Conservation (phyloP, 805 yeast species). For the Teunomyces atbi region DNA sequence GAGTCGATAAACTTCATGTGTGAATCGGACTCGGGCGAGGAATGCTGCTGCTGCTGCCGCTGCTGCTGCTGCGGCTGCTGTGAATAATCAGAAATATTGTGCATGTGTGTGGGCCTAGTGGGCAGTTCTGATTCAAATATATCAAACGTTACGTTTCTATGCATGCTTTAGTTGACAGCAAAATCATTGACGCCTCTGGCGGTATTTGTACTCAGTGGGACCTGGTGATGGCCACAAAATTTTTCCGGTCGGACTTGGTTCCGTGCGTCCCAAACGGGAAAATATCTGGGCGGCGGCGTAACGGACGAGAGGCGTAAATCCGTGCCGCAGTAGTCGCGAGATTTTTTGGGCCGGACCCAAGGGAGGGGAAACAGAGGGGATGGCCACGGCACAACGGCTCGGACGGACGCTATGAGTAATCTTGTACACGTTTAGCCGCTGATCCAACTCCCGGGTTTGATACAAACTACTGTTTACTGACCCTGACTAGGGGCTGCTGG, state of each 20-base stretch:
- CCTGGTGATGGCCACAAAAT: slow-evolving; percentile 7
- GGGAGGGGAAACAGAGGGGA: background rate
- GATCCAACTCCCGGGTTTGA: no score
- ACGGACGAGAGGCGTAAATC: background rate
- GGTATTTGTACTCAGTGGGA: background rate
- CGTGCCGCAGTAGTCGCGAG: background rate
- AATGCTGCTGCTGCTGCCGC: background rate
- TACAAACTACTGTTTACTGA: no score
- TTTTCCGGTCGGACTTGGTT: slow-evolving; percentile 11
- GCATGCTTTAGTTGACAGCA: background rate
- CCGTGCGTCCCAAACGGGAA: slow-evolving; percentile 1
- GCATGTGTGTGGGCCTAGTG: slow-evolving; percentile 1
- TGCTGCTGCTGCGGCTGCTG: background rate
- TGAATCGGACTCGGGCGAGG: background rate
- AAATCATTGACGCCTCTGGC: background rate
- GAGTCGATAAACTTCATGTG: slow-evolving; percentile 12
- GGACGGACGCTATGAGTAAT: background rate
- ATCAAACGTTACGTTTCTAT: slow-evolving; percentile 1
- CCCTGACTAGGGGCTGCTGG: no score
- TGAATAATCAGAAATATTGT: background rate
- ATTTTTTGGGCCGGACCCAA: background rate
- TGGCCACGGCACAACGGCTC: background rate
- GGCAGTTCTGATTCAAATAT: background rate
- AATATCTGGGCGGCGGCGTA: background rate
- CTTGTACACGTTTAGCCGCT: no score